Evolutionary conservation across 2,329 filamentous ascomycete genomes (phyloP), one percentile per base, ranked within the genome.

Genomic region (Penicillium sp.): DNA sequence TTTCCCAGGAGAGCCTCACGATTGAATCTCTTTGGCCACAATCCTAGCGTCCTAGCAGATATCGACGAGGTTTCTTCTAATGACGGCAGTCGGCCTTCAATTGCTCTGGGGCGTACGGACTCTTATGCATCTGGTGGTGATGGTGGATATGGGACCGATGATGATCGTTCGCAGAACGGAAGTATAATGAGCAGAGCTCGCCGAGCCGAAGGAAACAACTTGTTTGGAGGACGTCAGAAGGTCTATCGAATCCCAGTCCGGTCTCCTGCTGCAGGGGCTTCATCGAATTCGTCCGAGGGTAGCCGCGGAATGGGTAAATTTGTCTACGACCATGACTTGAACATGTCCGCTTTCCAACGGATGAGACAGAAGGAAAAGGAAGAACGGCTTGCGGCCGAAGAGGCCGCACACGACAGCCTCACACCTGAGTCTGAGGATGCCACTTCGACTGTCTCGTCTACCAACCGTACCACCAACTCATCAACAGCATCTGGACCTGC

Each of bases 211-310:
- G 89, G 91, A 31, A 98, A 97, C 60, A 85, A 87, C 53, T 68
- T 98, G 41, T 98, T 98, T 66, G 93, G 93, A 41, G 93, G 93
- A 11, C 81, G 93, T 30, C 93, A 97, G 63, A 97, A 97, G 70
- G 84, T 97, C 25, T 97, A 94, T 67, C 90, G 88, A 64, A 86
- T 95, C 49, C 76, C 86, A 0, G 73, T 72, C 3, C 74, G 75
- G 17, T 64, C 65, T 14, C 60, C 61, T n/a, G n/a, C n/a, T n/a
- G n/a, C n/a, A 9, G 61, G 63, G 10, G 60, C 63, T 29, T 43
- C 44, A 20, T 44, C 45, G 11, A 32, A 44, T 15, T 69, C 53
- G 3, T 18, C 49, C 54, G 67, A 51, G 54, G 67, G 39, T 58
- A 68, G 39, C 37, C 45, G 53, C 27, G 66, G 63, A 20, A 78